These are phyloP conservation scores for Coemansia asiatica DNA, from an alignment of 192 early-diverging fungal genomes.

Conservation along the genomic window DNA sequence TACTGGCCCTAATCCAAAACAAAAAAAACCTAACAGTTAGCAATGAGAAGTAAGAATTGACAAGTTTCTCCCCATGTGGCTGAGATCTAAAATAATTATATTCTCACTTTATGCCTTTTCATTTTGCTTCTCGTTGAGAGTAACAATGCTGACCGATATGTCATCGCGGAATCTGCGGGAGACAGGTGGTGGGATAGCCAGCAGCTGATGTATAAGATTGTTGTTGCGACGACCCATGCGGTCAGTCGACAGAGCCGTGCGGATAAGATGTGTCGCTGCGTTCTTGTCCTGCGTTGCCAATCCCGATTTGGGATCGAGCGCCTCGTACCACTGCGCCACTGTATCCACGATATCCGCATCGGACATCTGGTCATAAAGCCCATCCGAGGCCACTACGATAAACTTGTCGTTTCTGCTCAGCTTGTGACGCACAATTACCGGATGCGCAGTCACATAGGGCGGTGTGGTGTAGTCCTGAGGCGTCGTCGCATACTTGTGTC, in stretches of 20 bases:
- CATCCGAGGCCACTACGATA: conserved; percentile 80
- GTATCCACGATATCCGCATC: conserved; percentile 59
- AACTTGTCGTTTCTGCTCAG: conserved; percentile 65
- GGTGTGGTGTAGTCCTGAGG: conserved; percentile 61
- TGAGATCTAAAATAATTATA: too few species aligned
- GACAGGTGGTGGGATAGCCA: conserved; percentile 65
- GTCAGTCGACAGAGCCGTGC: conserved; percentile 59
- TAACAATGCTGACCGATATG: conserved; percentile 72
- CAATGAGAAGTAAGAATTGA: neutral
- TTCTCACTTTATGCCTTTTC: too few species aligned
- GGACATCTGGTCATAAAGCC: conserved; percentile 75
- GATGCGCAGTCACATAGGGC: conserved; percentile 76
- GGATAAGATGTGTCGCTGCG: conserved; percentile 35
- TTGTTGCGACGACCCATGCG: conserved; percentile 59
- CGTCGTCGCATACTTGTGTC: conserved; percentile 52
- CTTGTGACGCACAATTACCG: conserved; percentile 64
- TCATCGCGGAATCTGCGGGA: conserved; percentile 77
- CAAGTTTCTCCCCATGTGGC: neutral
- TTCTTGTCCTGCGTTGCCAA: conserved; percentile 25
- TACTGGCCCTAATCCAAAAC: neutral
- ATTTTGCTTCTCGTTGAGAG: conserved; percentile 33
- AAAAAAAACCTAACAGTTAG: too few species aligned
- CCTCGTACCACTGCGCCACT: conserved; percentile 53
- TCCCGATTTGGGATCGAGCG: neutral
- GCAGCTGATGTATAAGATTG: conserved; percentile 59